phyloP scores from a whole-genome alignment of 1,284 basidiomycete species.

The Ganoderma boninense region DNA sequence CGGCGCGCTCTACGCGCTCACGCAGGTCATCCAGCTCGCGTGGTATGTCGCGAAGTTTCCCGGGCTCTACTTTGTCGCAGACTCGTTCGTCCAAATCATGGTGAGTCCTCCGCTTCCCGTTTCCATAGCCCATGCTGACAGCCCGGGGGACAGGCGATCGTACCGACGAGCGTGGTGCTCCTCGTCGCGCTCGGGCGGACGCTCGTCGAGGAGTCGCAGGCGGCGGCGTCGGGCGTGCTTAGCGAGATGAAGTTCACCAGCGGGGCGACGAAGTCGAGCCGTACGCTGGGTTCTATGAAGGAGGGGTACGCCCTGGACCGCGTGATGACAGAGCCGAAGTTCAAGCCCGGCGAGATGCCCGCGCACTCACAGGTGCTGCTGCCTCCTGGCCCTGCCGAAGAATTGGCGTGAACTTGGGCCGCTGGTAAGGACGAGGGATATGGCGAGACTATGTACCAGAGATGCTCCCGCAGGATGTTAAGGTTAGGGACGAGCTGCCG shows the following conservation, averaged over 20 bases:
- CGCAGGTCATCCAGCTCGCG: constrained; percentile 16
- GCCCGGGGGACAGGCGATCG: neutral
- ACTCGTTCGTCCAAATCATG: constrained; percentile 14
- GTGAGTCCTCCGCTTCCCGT: neutral
- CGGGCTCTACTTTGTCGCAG: constrained; percentile 11
- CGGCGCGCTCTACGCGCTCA: constrained; percentile 16
- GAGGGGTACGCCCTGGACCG: neutral
- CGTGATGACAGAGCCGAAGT: neutral
- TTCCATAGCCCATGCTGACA: neutral
- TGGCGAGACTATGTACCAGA: too few relatives aligned
- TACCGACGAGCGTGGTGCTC: neutral
- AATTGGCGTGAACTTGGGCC: neutral
- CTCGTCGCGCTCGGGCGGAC: neutral
- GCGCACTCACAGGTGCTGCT: neutral
- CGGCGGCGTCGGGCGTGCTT: neutral
- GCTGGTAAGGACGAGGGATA: neutral
- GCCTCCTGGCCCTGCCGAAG: neutral
- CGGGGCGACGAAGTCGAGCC: neutral
- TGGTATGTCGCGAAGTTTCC: constrained; percentile 12
- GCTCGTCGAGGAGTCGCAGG: neutral
- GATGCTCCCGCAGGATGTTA: too few relatives aligned
- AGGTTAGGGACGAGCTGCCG: neutral
- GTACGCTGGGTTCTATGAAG: neutral
- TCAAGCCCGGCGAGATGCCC: neutral
- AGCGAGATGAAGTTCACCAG: constrained; percentile 7